Evolutionary conservation across 2,329 filamentous ascomycete species (phyloP), one percentile per base, ranked within the genome.

Genomic region (Bipolaris bicolor): DNA sequence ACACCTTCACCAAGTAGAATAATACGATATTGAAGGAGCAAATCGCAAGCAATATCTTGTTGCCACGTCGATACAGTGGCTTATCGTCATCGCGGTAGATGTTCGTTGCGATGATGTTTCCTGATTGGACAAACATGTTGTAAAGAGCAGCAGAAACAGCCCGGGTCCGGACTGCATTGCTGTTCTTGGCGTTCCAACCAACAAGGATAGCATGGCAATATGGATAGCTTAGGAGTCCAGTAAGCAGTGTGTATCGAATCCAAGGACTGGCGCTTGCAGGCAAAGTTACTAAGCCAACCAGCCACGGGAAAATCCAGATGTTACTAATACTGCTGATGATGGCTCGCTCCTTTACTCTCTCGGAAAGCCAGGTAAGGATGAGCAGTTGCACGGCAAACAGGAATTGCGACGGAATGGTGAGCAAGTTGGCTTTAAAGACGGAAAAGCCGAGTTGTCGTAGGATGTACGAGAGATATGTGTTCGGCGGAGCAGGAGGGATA

Each of bases 401-500:
- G 11, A 74, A 70, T 31, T 76, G 72, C 3, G 66, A 72, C 60
- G 83, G 75, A n/a, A 90, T 88, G 1, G 83, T 82, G 7, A 90
- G 80, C 33, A 90, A 70, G 66, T 89, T 90, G 1, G 86, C 81
- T 20, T 85, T 76, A 70, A 90, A 87, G 2, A 83, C 86, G 58
- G 80, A 79, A 73, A 88, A 90, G 0, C 87, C 87, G 0, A 89
- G 76, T 1, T 78, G 76, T 44, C 82, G 81, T 5, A 89, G 78
- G 1, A 82, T 84, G 5, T 88, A 79, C 0, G 87, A 86, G 5
- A 90, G 78, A 36, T 36, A 36, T 36, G 33, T 15, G 6, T 3
- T n/a, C 5, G 15, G 11, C 15, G 33, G 33, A n/a, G 11, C 15
- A n/a, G 15, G 15, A n/a, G 33, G 33, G 5, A 36, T 36, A 13